phyloP scores from a whole-genome alignment of 352 stramenopile species.

The Blastocystis sp. region DNA sequence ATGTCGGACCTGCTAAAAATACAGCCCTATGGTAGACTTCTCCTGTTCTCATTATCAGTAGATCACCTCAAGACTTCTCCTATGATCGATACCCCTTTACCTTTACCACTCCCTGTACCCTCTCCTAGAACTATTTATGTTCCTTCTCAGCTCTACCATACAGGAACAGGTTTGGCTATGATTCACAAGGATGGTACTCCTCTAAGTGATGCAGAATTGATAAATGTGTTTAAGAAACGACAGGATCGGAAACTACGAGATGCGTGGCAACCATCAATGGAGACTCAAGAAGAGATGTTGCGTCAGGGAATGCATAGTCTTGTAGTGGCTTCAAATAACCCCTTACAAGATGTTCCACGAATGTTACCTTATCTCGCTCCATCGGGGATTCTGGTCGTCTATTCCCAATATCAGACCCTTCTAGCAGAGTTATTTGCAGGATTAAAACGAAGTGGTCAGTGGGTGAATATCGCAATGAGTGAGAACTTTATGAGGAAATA shows the following conservation, averaged over 20 bases:
- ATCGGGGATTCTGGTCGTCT: slow-evolving; percentile 53
- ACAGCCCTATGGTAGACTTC: not conserved
- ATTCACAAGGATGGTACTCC: slow-evolving; percentile 21
- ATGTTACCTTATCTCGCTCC: slow-evolving; percentile 49
- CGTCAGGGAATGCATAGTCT: slow-evolving; percentile 31
- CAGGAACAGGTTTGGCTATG: slow-evolving; percentile 4
- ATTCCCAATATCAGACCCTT: slow-evolving; percentile 51
- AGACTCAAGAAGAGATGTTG: slow-evolving; percentile 24
- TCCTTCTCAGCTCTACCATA: not conserved
- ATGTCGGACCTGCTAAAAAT: slow-evolving; percentile 40
- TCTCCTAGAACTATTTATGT: not conserved
- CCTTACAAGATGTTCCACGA: slow-evolving; percentile 37
- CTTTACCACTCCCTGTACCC: slow-evolving; percentile 3
- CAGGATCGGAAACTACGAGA: slow-evolving; percentile 15
- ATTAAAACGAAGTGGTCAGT: slow-evolving; percentile 58
- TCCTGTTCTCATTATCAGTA: not conserved
- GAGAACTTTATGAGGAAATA: slow-evolving; percentile 67
- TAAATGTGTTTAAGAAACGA: slow-evolving; percentile 36
- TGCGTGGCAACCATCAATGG: slow-evolving; percentile 31
- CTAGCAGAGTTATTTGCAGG: slow-evolving; percentile 58
- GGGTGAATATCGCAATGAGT: slow-evolving; percentile 54
- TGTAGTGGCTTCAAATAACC: slow-evolving; percentile 63
- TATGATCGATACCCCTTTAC: not conserved
- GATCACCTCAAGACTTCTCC: not conserved
- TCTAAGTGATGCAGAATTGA: slow-evolving; percentile 2